A percentile compares a stretch with the other conserved stretches of the same genome.
Evolutionary conservation across 2,329 filamentous ascomycete species (phyloP).

Genomic region (Verticillium albo-atrum): DNA sequence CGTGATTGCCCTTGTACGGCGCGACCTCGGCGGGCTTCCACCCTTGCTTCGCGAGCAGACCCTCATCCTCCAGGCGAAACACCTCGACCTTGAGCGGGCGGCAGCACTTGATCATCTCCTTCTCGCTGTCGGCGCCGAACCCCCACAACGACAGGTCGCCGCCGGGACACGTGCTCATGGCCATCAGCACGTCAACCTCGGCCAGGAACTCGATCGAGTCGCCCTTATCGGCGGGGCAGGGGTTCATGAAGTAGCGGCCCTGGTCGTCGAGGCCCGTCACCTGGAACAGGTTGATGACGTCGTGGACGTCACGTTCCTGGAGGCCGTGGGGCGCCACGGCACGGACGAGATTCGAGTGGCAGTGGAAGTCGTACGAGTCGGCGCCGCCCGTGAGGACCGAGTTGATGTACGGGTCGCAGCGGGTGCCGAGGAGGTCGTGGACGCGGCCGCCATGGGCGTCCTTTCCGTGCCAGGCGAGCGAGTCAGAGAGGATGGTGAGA

Average conservation of each 20-base stretch:
- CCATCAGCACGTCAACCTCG: constrained; percentile 68
- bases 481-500: constrained; percentile 66
- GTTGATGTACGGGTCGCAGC: constrained; percentile 84
- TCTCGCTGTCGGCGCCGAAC: constrained; percentile 63
- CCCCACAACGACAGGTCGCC: constrained; percentile 81
- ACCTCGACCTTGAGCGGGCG: constrained; percentile 72
- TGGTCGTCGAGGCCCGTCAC: constrained; percentile 71
- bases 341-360: constrained; percentile 75
- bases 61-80: constrained; percentile 53
- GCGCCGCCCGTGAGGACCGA: constrained; percentile 57
- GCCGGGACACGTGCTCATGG: constrained; percentile 67
- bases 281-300: constrained; percentile 84
- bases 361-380: constrained; percentile 73
- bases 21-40: constrained; percentile 61
- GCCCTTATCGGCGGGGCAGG: constrained; percentile 48
- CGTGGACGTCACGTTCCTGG: constrained; percentile 71
- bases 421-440: constrained; percentile 77
- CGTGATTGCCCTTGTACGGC: constrained; percentile 62
- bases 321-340: constrained; percentile 66
- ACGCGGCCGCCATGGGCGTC: constrained; percentile 62
- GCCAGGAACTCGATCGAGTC: constrained; percentile 74
- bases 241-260: constrained; percentile 73
- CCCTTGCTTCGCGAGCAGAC: constrained; percentile 42
- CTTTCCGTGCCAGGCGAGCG: constrained; percentile 55
- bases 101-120: constrained; percentile 66